Evolutionary conservation across 2,329 filamentous ascomycete species (phyloP).

Genomic region (Tolypocladium endophyticum): DNA sequence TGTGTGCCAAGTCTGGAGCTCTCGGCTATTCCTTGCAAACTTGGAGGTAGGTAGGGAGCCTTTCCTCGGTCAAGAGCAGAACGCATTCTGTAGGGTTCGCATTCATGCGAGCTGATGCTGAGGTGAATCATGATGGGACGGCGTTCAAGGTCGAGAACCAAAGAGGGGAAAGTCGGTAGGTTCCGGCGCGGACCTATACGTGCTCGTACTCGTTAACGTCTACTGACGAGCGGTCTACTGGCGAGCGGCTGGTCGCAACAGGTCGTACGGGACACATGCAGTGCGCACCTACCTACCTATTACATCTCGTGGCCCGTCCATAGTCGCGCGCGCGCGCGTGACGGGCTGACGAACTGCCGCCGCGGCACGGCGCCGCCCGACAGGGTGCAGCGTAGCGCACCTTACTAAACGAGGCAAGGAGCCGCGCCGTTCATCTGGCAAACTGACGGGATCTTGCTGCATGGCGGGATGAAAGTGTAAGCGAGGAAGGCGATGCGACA

Average conservation of each 20-base stretch:
- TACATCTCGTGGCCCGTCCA: not conserved
- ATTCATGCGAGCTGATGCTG: not conserved
- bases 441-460: not conserved
- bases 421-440: not conserved
- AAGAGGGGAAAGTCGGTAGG: not conserved
- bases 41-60: not conserved
- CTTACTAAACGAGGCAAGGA: constrained; percentile 2
- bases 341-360: not conserved
- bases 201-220: not conserved
- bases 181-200: not conserved
- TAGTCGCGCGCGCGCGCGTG: not conserved
- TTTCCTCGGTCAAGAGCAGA: not conserved
- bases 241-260: not conserved
- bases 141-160: not conserved
- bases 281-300: not conserved
- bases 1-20: not conserved
- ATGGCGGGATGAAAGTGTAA: not conserved
- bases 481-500: not conserved
- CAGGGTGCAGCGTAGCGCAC: not conserved
- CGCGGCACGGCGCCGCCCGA: not conserved
- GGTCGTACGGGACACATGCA: not conserved
- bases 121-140: not conserved
- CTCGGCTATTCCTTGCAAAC: not conserved
- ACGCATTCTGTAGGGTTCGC: not conserved
- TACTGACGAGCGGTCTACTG: not conserved